phyloP scores from a whole-genome alignment of 176 grass and related monocot genomes.

The Calamus simplicifolius region DNA sequence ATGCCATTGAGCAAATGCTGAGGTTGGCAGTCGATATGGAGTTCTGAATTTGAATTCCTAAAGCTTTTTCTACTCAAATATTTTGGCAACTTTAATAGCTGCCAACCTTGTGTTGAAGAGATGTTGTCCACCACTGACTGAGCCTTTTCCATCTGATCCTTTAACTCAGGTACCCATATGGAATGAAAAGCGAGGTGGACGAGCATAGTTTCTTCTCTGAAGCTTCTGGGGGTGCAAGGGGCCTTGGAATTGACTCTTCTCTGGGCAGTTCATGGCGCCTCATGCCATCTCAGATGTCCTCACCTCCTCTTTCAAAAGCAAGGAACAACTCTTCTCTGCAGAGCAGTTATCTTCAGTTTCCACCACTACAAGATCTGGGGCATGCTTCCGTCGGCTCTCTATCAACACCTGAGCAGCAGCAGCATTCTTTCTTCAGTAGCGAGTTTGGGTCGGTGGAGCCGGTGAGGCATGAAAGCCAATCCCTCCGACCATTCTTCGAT shows the following conservation, averaged over 20 bases:
- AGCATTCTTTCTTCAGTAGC: slow-evolving; percentile 25
- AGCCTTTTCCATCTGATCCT: slow-evolving; percentile 1
- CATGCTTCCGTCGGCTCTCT: slow-evolving; percentile 34
- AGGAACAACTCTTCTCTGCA: background rate
- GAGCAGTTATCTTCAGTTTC: slow-evolving; percentile 30
- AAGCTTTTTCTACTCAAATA: no score
- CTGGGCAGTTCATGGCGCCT: slow-evolving; percentile 41
- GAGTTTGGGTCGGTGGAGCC: slow-evolving; percentile 18
- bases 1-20: no score
- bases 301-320: slow-evolving; percentile 23
- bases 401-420: slow-evolving; percentile 27
- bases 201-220: slow-evolving; percentile 63
- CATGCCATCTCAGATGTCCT: slow-evolving; percentile 25
- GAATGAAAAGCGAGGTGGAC: slow-evolving; percentile 30
- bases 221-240: slow-evolving; percentile 23
- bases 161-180: slow-evolving; percentile 32
- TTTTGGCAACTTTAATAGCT: no score
- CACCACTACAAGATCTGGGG: slow-evolving; percentile 28
- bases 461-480: slow-evolving; percentile 47
- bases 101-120: no score
- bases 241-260: slow-evolving; percentile 16
- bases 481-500: slow-evolving; percentile 71
- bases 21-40: no score
- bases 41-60: no score
- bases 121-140: slow-evolving; percentile 12